Evolutionary conservation across 2,329 filamentous ascomycete genomes (phyloP), one percentile per base, ranked within the genome.

Genomic region (Stachybotrys elegans): DNA sequence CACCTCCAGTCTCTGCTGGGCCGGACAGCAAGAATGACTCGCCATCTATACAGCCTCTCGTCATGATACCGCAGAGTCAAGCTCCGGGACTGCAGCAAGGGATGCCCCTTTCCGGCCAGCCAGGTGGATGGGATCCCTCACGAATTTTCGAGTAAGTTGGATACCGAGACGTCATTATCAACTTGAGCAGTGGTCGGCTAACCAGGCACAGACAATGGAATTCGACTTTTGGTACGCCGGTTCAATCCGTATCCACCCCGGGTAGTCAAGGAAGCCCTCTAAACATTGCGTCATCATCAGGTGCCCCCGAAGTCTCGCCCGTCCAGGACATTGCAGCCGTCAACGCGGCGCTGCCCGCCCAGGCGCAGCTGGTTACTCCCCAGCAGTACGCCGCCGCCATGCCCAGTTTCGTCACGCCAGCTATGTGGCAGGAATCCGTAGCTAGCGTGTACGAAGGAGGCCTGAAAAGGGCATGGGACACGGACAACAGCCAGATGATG

Each of bases 181-280:
- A n/a, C n/a, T n/a, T n/a, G n/a, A n/a, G n/a, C n/a, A n/a, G n/a
- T n/a, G n/a, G n/a, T n/a, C n/a, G n/a, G n/a, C n/a, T n/a, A n/a
- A n/a, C n/a, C n/a, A n/a, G n/a, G n/a, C n/a, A n/a, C n/a, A 95
- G 91, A 65, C 89, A 95, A 73, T 97, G 92, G 91, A 91, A 95
- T 66, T 84, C 86, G 59, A 91, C 92, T 52, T 97, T 96, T 70
- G 88, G 89, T 73, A 87, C 84, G 65, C 81, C 80, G 42, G 50
- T 57, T 44, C 58, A 62, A 38, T 42, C 59, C 48, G 53, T 62
- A 38, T 48, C 58, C 44, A 51, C 60, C 44, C 55, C 65, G 64
- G 54, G 54, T 48, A 61, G 70, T 53, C 70, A 73, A 57, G 62
- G 69, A 61, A 71, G 63, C 61, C 65, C 71, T 68, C 70, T 79